These are phyloP conservation scores for Ilyonectria robusta DNA, from an alignment of 2,329 filamentous ascomycete species.

Conservation along the genomic window DNA sequence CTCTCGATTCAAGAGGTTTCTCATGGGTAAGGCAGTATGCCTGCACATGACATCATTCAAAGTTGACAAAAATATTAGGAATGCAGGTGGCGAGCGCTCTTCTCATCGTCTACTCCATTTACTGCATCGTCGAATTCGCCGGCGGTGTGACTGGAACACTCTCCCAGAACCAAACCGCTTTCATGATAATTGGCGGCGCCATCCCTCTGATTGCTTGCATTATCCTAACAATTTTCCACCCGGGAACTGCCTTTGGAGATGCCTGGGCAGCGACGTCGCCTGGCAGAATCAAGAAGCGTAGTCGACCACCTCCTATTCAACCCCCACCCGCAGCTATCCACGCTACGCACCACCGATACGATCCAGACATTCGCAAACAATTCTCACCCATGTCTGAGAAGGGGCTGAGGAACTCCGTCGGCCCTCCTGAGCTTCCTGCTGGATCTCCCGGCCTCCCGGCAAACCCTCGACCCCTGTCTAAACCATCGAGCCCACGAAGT, in stretches of 20 bases:
- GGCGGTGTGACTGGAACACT: conserved; percentile 52
- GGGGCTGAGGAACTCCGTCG: conserved; percentile 30
- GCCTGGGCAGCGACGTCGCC: conserved; percentile 60
- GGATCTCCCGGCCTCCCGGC: conserved; percentile 50
- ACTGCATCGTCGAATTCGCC: conserved; percentile 58
- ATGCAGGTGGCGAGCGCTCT: conserved; percentile 55
- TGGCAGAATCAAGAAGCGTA: conserved; percentile 35
- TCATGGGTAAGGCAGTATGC: conserved; percentile 57
- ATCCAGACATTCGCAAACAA: conserved; percentile 52
- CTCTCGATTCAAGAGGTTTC: conserved; percentile 58
- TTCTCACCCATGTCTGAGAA: conserved; percentile 46
- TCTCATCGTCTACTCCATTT: conserved; percentile 58
- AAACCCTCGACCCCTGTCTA: conserved; percentile 44
- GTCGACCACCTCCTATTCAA: conserved; percentile 37
- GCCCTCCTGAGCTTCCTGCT: conserved; percentile 41
- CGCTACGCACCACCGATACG: conserved; percentile 51
- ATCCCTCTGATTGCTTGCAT: conserved; percentile 55
- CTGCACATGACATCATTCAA: neutral
- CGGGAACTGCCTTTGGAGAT: conserved; percentile 56
- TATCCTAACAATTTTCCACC: conserved; percentile 55
- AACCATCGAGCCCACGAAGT: conserved; percentile 36
- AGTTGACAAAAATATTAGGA: conserved; percentile 47
- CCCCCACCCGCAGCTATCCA: conserved; percentile 36
- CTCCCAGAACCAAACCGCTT: conserved; percentile 56
- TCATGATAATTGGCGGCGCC: conserved; percentile 58